Conservation (phyloP, 2,329 filamentous ascomycete species). For the Penicillium sp. region DNA sequence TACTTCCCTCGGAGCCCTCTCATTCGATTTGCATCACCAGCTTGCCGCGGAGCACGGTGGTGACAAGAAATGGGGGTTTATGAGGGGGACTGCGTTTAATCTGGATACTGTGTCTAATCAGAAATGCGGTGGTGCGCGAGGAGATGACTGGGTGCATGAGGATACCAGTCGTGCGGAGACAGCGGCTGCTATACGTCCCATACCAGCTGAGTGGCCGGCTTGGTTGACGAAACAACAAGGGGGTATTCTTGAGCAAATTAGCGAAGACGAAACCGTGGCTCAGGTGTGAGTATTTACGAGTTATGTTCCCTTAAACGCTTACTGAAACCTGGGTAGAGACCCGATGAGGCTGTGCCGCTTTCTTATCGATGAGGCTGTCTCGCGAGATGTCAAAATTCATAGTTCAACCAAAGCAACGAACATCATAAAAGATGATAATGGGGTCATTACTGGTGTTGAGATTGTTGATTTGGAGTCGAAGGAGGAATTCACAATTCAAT, state of each 20-base stretch:
- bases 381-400: constrained; percentile 65
- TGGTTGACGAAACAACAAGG: constrained; percentile 62
- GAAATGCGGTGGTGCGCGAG: constrained; percentile 44
- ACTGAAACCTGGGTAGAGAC: constrained; percentile 51
- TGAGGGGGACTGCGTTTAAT: constrained; percentile 60
- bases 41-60: constrained; percentile 64
- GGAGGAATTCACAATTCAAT: constrained; percentile 50
- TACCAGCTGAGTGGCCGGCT: constrained; percentile 44
- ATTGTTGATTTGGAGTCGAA: constrained; percentile 45
- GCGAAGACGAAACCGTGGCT: constrained; percentile 60
- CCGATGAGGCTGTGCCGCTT: constrained; percentile 67
- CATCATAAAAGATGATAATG: constrained; percentile 52
- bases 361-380: constrained; percentile 59
- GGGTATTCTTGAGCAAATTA: constrained; percentile 62
- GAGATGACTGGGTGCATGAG: constrained; percentile 67
- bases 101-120: constrained; percentile 44
- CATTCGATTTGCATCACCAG: constrained; percentile 67
- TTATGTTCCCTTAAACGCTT: background rate
- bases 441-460: constrained; percentile 54
- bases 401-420: constrained; percentile 61
- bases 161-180: constrained; percentile 63
- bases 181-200: constrained; percentile 42
- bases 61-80: constrained; percentile 59
- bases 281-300: constrained; percentile 57
- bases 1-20: constrained; percentile 63